A percentile compares a stretch with the other conserved stretches of the same genome.
phyloP scores from a whole-genome alignment of 805 yeast species.

The Yarrowia deformans region DNA sequence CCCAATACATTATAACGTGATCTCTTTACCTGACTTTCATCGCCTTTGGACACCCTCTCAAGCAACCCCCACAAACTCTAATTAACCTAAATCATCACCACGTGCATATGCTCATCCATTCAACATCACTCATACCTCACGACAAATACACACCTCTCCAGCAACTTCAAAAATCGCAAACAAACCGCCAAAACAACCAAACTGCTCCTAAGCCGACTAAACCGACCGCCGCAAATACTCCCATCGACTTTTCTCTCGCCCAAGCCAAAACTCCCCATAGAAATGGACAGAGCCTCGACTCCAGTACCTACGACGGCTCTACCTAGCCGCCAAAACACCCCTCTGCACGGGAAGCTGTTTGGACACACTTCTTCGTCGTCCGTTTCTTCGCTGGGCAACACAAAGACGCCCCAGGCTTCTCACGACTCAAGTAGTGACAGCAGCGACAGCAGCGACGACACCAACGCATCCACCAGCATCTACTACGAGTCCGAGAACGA shows the following conservation, averaged over 20 bases:
- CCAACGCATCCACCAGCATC: slow-evolving; percentile 30
- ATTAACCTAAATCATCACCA: no score
- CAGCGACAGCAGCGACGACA: slow-evolving; percentile 20
- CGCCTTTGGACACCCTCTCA: no score
- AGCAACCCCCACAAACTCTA: no score
- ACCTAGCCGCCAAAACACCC: slow-evolving; percentile 24
- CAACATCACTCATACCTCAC: neutral
- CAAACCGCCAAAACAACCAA: neutral
- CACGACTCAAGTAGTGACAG: slow-evolving; percentile 26
- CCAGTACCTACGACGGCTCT: slow-evolving; percentile 16
- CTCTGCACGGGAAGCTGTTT: slow-evolving; percentile 26
- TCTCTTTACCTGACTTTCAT: no score
- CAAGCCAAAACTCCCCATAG: neutral
- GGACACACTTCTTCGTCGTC: slow-evolving; percentile 29
- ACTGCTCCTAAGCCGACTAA: neutral
- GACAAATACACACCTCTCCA: neutral
- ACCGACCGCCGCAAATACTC: neutral
- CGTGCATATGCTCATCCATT: no score
- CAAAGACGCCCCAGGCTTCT: neutral
- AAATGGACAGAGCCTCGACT: slow-evolving; percentile 29
- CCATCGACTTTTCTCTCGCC: neutral
- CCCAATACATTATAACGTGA: no score
- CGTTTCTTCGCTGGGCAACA: slow-evolving; percentile 30
- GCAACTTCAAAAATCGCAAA: neutral
- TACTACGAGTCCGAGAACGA: slow-evolving; percentile 22